These are phyloP conservation scores for Jaltomata sinuosa DNA, from an alignment of 257 asterid species.

Conservation along the genomic window DNA sequence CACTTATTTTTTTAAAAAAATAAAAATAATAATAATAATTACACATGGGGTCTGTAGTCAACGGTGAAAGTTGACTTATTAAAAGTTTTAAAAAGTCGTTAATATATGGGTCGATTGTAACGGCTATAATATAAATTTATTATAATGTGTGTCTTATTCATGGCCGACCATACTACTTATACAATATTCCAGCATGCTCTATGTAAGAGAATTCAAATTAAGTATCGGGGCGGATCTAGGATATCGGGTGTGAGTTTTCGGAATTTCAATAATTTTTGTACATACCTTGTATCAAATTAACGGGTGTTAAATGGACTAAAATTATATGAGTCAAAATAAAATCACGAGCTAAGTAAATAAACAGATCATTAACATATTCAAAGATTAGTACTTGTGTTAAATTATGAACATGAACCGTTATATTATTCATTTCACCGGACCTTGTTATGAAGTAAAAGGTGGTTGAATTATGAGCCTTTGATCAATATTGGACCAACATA, in stretches of 20 bases:
- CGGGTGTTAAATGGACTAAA: fast-evolving
- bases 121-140: not conserved
- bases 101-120: not conserved
- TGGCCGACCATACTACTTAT: not conserved
- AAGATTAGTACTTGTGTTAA: too few relatives aligned
- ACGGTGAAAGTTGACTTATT: not conserved
- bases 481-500: too few relatives aligned
- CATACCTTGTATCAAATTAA: not conserved
- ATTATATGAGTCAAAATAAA: too few relatives aligned
- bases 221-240: not conserved
- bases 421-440: too few relatives aligned
- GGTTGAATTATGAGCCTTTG: too few relatives aligned
- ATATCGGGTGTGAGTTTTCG: not conserved
- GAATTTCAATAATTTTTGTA: too few relatives aligned
- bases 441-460: too few relatives aligned
- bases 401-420: too few relatives aligned
- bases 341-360: too few relatives aligned
- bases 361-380: too few relatives aligned
- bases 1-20: not conserved
- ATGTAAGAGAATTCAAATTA: too few relatives aligned
- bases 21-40: not conserved
- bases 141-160: not conserved
- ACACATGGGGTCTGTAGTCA: not conserved
- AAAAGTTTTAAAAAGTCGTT: not conserved
- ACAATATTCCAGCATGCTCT: not conserved